A percentile compares a stretch with the other conserved stretches of the same genome.
These are phyloP conservation scores for Aspergillus sclerotioniger DNA, from an alignment of 495 filamentous ascomycete species.

Conservation along the genomic window DNA sequence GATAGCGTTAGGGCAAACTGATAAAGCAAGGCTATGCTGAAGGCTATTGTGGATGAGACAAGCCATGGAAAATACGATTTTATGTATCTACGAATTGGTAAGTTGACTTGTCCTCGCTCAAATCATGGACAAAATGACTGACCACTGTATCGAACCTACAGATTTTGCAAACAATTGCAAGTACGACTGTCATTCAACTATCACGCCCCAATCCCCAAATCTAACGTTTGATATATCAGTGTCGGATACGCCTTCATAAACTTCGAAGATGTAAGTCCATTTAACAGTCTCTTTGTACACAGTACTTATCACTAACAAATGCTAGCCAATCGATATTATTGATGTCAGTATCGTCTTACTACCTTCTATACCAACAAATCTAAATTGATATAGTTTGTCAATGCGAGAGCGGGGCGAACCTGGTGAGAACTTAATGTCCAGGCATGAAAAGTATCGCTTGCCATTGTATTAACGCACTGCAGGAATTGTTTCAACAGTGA, in stretches of 20 bases:
- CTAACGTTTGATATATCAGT: slow-evolving; percentile 47
- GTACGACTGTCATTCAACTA: slow-evolving; percentile 46
- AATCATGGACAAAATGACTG: neutral
- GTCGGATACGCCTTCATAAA: slow-evolving; percentile 99
- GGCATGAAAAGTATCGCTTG: neutral
- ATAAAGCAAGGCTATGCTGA: slow-evolving; percentile 57
- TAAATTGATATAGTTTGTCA: slow-evolving; percentile 61
- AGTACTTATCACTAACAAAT: slow-evolving; percentile 17
- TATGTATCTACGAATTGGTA: slow-evolving; percentile 87
- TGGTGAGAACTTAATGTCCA: slow-evolving; percentile 51
- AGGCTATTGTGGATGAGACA: slow-evolving; percentile 73
- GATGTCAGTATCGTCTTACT: slow-evolving; percentile 46
- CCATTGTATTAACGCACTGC: slow-evolving; percentile 9
- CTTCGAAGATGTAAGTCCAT: slow-evolving; percentile 70
- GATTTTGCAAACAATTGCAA: slow-evolving; percentile 90
- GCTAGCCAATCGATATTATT: slow-evolving; percentile 69
- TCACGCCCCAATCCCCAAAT: neutral
- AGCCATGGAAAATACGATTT: slow-evolving; percentile 86
- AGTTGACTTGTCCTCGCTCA: slow-evolving; percentile 10
- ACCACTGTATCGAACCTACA: slow-evolving; percentile 17
- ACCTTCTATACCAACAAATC: slow-evolving; percentile 11
- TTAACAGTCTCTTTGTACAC: neutral
- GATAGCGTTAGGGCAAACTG: neutral
- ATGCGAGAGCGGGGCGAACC: slow-evolving; percentile 63
- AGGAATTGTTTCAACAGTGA: slow-evolving; percentile 81